A percentile compares a stretch with the other conserved stretches of the same genome.
These are phyloP conservation scores for Trichophyton simii DNA, from an alignment of 2,329 filamentous ascomycete species.

Conservation along the genomic window DNA sequence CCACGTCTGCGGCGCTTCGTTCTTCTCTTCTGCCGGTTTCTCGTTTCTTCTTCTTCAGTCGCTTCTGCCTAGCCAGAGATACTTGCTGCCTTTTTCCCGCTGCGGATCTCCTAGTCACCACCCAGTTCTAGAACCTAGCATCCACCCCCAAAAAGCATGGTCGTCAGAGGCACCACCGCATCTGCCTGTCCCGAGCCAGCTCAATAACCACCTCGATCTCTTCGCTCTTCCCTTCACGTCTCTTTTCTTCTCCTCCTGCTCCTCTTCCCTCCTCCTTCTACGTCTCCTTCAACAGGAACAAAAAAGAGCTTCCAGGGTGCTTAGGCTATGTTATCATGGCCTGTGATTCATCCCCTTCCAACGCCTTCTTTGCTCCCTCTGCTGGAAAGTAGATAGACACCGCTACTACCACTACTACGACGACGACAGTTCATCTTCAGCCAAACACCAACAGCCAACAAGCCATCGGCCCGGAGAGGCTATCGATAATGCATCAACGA, in stretches of 20 bases:
- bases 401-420: constrained; percentile 7
- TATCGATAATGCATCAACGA: constrained; percentile 68
- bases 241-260: not conserved
- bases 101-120: not conserved
- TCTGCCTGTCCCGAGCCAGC: not conserved
- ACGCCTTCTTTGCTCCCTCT: constrained; percentile 22
- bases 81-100: not conserved
- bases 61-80: not conserved
- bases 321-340: constrained; percentile 29
- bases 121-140: not conserved
- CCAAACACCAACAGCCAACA: not conserved
- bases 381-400: constrained; percentile 20
- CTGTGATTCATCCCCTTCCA: constrained; percentile 18
- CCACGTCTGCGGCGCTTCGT: not conserved
- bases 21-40: not conserved
- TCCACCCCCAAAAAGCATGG: not conserved
- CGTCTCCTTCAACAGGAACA: not conserved
- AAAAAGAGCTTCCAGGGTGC: not conserved
- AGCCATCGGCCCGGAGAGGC: not conserved
- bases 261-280: not conserved
- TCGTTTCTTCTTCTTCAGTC: not conserved
- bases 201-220: not conserved
- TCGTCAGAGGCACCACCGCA: not conserved
- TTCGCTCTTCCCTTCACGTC: not conserved
- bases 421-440: constrained; percentile 10